Evolutionary conservation across 306 rosid genomes (phyloP).

Genomic region (Gynostemma pentaphyllum): DNA sequence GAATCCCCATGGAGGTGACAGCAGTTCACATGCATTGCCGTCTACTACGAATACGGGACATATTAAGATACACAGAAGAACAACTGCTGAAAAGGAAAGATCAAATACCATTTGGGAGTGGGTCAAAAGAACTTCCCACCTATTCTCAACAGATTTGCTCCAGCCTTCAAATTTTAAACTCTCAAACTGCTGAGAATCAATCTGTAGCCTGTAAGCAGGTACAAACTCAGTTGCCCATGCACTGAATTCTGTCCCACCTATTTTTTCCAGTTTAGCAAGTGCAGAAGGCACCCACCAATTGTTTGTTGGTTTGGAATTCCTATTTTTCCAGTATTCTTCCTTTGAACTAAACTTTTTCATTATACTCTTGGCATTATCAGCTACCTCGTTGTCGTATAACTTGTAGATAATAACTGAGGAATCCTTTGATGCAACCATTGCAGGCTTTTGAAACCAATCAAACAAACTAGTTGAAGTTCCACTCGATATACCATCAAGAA

Average conservation of each 20-base stretch:
- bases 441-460: slow-evolving; percentile 50
- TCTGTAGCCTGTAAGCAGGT: slow-evolving; percentile 67
- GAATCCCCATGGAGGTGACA: background rate
- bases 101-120: slow-evolving; percentile 88
- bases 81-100: slow-evolving; percentile 21
- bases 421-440: slow-evolving; percentile 48
- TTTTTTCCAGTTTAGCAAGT: slow-evolving; percentile 54
- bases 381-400: slow-evolving; percentile 62
- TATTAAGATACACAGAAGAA: background rate
- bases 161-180: slow-evolving; percentile 62
- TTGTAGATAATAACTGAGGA: slow-evolving; percentile 47
- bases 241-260: slow-evolving; percentile 76
- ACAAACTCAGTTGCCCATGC: slow-evolving; percentile 76
- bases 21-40: background rate
- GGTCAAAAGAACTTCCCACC: slow-evolving; percentile 81
- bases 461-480: slow-evolving; percentile 33
- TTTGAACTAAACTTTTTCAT: slow-evolving; percentile 38
- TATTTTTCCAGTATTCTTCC: slow-evolving; percentile 29
- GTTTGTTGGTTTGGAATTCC: slow-evolving; percentile 25
- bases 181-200: slow-evolving; percentile 37
- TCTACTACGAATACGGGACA: background rate
- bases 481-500: slow-evolving; percentile 36
- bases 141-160: slow-evolving; percentile 51
- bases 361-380: slow-evolving; percentile 64
- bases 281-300: slow-evolving; percentile 59